A percentile compares a stretch with the other conserved stretches of the same genome.
phyloP scores from a whole-genome alignment of 164 flowering plant genomes.

The Vitis labrusca region DNA sequence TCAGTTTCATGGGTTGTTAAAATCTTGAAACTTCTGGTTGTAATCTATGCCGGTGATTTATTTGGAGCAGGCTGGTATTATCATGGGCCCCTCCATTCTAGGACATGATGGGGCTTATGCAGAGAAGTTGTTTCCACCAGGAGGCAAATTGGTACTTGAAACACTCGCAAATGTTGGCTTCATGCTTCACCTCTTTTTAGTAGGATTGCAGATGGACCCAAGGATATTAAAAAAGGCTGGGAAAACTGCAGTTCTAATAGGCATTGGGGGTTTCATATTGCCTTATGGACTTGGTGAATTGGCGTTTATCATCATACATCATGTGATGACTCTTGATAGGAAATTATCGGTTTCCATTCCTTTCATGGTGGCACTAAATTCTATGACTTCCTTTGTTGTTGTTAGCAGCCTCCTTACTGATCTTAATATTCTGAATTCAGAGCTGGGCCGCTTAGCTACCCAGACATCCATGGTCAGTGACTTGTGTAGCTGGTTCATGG shows the following conservation, averaged over 20 bases:
- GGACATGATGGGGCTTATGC: neutral
- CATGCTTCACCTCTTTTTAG: slow-evolving; percentile 9
- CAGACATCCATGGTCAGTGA: slow-evolving; percentile 25
- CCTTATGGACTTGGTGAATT: slow-evolving; percentile 12
- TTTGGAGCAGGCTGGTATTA: slow-evolving; percentile 19
- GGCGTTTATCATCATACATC: neutral
- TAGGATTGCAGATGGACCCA: slow-evolving; percentile 5
- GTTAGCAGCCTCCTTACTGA: slow-evolving; percentile 30
- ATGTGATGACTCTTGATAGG: neutral
- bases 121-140: slow-evolving; percentile 1
- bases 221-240: neutral
- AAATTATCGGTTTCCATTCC: neutral
- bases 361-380: neutral
- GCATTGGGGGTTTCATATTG: neutral
- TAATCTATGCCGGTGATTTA: no score
- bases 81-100: slow-evolving; percentile 20
- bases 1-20: no score
- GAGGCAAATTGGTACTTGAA: slow-evolving; percentile 1
- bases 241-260: neutral
- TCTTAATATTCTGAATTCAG: slow-evolving; percentile 46
- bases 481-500: neutral
- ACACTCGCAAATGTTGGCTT: slow-evolving; percentile 9
- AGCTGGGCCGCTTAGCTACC: slow-evolving; percentile 44
- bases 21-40: no score
- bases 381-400: slow-evolving; percentile 34